Percentiles rank a stretch among this genome's conserved stretches.
Evolutionary conservation across 768 basidiomycete genomes (phyloP).

Genomic region (Hemileccinum impolitum): DNA sequence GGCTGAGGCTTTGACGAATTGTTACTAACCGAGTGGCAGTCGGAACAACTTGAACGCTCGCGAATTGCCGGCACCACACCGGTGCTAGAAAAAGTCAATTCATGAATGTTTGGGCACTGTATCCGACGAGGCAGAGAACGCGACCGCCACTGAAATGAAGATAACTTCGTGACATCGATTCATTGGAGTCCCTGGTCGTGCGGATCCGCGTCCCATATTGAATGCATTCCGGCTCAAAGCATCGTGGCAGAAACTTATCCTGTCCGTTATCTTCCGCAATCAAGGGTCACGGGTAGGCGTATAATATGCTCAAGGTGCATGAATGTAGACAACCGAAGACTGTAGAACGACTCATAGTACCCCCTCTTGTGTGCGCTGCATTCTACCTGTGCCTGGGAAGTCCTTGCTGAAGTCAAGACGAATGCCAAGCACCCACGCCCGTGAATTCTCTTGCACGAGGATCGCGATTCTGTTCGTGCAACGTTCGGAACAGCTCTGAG

Average conservation of each 20-base stretch:
- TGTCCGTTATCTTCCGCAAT: too few species aligned
- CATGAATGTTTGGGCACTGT: too few species aligned
- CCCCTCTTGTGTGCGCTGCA: too few species aligned
- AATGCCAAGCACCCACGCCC: conserved; percentile 31
- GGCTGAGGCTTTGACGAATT: too few species aligned
- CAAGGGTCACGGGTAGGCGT: too few species aligned
- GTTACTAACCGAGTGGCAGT: too few species aligned
- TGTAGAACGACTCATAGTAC: too few species aligned
- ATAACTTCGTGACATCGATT: neutral
- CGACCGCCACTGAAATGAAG: neutral
- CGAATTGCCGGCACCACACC: too few species aligned
- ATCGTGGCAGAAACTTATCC: neutral
- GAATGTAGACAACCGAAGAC: neutral
- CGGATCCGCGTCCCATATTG: neutral
- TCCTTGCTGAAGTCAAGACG: conserved; percentile 20
- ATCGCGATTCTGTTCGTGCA: conserved; percentile 1
- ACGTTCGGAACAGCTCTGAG: neutral
- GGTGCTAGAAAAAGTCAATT: too few species aligned
- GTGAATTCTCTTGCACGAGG: conserved; percentile 15
- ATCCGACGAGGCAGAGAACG: too few species aligned
- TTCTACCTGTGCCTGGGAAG: too few species aligned
- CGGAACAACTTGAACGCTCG: too few species aligned
- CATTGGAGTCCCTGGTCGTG: neutral
- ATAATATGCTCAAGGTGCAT: neutral
- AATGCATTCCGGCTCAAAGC: neutral